phyloP scores from a whole-genome alignment of 805 yeast genomes.

The Candida corydali region DNA sequence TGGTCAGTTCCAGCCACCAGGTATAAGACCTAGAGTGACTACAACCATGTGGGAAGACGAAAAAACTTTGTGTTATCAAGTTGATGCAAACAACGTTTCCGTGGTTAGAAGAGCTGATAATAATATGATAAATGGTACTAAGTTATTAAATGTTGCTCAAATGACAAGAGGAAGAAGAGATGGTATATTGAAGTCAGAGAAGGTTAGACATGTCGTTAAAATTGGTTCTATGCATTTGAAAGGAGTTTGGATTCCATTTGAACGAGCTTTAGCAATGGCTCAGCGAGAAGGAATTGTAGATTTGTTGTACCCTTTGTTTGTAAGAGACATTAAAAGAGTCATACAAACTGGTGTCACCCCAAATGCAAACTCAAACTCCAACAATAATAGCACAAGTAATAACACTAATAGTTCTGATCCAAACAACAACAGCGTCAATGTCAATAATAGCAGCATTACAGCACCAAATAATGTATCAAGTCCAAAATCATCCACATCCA shows the following conservation, averaged over 20 bases:
- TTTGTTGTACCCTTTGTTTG: slow-evolving; percentile 63
- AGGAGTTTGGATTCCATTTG: slow-evolving; percentile 90
- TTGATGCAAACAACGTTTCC: slow-evolving; percentile 74
- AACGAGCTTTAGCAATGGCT: slow-evolving; percentile 77
- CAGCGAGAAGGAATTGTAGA: slow-evolving; percentile 73
- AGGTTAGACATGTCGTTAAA: slow-evolving; percentile 74
- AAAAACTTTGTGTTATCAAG: slow-evolving; percentile 79
- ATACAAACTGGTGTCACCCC: slow-evolving; percentile 45
- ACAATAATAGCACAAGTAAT: neutral
- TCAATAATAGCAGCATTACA: slow-evolving; percentile 1
- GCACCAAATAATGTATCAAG: neutral
- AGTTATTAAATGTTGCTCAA: slow-evolving; percentile 75
- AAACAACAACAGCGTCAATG: neutral
- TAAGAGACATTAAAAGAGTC: slow-evolving; percentile 63
- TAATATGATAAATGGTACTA: slow-evolving; percentile 83
- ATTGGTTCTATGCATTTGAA: slow-evolving; percentile 84
- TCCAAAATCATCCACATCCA: neutral
- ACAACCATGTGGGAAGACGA: slow-evolving; percentile 93
- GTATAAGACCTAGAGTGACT: slow-evolving; percentile 60
- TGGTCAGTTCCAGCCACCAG: slow-evolving; percentile 45
- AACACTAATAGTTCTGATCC: neutral
- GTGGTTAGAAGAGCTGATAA: slow-evolving; percentile 84
- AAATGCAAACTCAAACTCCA: slow-evolving; percentile 12
- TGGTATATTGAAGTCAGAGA: slow-evolving; percentile 76
- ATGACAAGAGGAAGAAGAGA: slow-evolving; percentile 87